A percentile compares a stretch with the other conserved stretches of the same genome.
Conservation (phyloP, 805 yeast genomes). For the Kodamaea sagamina region DNA sequence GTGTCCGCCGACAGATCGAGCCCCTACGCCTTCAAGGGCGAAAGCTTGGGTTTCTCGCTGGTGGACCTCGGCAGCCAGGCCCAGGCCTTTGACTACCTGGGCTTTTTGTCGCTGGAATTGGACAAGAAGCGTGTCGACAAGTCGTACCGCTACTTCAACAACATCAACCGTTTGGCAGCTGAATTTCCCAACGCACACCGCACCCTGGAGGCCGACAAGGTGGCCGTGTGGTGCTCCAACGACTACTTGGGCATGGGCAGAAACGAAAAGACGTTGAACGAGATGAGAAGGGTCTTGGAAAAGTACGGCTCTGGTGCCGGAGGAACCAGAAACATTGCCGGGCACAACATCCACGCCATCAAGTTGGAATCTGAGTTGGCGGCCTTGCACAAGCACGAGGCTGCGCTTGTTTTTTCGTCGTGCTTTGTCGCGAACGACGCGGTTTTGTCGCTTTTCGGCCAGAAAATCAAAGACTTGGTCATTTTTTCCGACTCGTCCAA, state of each 20-base stretch:
- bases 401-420: slow-evolving; percentile 91
- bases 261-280: slow-evolving; percentile 67
- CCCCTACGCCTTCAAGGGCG: slow-evolving; percentile 31
- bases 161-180: slow-evolving; percentile 90
- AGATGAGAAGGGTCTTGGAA: slow-evolving; percentile 78
- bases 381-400: slow-evolving; percentile 89
- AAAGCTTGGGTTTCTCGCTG: slow-evolving; percentile 26
- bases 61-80: slow-evolving; percentile 48
- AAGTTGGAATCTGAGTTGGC: slow-evolving; percentile 84
- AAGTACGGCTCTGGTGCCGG: slow-evolving; percentile 99
- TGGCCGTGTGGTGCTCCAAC: slow-evolving; percentile 98
- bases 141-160: slow-evolving; percentile 94
- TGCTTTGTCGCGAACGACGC: slow-evolving; percentile 98
- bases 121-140: slow-evolving; percentile 78
- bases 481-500: slow-evolving; percentile 90
- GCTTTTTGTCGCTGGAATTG: slow-evolving; percentile 66
- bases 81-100: slow-evolving; percentile 66
- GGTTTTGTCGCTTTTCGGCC: slow-evolving; percentile 85
- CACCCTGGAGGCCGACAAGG: slow-evolving; percentile 71
- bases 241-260: slow-evolving; percentile 96
- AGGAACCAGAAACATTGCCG: slow-evolving; percentile 98
- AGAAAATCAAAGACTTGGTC: slow-evolving; percentile 84
- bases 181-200: slow-evolving; percentile 95
- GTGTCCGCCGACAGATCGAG: slow-evolving; percentile 17
- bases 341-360: slow-evolving; percentile 91